Conservation (phyloP, 148 eudicot genomes). For the Pouteria glomerata region DNA sequence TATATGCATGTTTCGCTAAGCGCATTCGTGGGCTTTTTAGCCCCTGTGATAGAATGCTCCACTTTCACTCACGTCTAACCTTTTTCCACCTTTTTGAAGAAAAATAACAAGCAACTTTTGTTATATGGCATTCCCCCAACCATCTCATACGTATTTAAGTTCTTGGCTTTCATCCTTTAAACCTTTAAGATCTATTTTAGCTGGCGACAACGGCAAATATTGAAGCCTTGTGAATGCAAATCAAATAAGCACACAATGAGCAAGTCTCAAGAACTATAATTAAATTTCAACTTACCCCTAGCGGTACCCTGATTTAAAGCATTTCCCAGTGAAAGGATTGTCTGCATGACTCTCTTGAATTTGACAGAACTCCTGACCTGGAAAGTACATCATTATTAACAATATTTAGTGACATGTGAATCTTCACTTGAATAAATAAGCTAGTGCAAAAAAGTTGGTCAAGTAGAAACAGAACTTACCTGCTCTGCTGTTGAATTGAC, state of each 20-base stretch:
- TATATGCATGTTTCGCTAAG: neutral
- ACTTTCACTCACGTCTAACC: neutral
- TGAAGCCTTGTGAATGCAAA: neutral
- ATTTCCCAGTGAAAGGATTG: slow-evolving; percentile 87
- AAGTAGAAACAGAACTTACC: slow-evolving; percentile 37
- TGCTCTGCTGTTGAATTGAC: slow-evolving; percentile 74
- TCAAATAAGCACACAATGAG: neutral
- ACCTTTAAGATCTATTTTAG: neutral
- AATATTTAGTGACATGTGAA: slow-evolving; percentile 3
- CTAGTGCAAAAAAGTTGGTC: neutral
- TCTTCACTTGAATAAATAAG: neutral
- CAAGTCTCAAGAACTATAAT: slow-evolving; percentile 1
- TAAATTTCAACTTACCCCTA: slow-evolving; percentile 53
- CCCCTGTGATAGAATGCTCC: neutral
- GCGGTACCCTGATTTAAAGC: slow-evolving; percentile 96
- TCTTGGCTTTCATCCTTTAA: neutral
- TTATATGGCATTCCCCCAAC: neutral
- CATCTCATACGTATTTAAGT: too few relatives aligned
- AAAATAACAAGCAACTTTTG: neutral
- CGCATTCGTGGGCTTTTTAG: neutral
- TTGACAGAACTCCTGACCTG: slow-evolving; percentile 81
- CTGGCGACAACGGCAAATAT: neutral
- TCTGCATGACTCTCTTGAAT: slow-evolving; percentile 80
- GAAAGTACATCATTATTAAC: slow-evolving; percentile 15
- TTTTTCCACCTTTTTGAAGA: neutral